Base-by-base conservation (phyloP, 257 asterid species). In the Ajuga chamaepitys region DNA sequence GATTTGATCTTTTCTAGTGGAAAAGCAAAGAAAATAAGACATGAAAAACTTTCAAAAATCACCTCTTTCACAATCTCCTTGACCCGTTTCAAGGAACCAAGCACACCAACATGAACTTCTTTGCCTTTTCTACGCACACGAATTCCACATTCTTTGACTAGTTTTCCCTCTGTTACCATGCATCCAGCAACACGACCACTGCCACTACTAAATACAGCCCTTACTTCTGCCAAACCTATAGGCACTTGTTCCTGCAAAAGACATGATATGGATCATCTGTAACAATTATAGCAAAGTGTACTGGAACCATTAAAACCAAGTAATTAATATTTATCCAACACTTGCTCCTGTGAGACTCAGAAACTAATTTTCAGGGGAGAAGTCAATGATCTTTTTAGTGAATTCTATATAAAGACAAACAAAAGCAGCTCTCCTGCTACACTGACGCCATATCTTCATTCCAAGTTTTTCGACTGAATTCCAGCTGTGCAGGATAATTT, bases 121-220 rank as follows among this genome's bases (percentile, higher is more conserved):
- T 83, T 88, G 71, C 95, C 83, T 70, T 80, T 88, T 67, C 99
- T 85, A 42, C 67, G 44, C 41, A 90, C 96, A 59, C 95, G 92
- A 67, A 94, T 72, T 46, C 99, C 99, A 74, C 88, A 90, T 57
- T 75, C 96, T 79, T 86, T 84, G 62, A 77, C 95, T 46, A 94
- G 65, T 80, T 90, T 94, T 37, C 99, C 99, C 68, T 94, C 98
- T 0, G 84, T 86, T 24, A 88, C 91, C 93, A 90, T 88, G 83
- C 99, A 90, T 53, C 99, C 99, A 70, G 99, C 99, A 70, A 86
- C 99, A 34, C 91, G 89, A 9, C 96, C 96, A 68, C 99, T 94
- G 73, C 99, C 99, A 54, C 98, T 94, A 75, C 86, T 90, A 78
- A 94, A 94, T 53, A 91, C 95, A 1, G 95, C 95, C 74, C 99